Evolutionary conservation across 148 eudicot genomes (phyloP), one percentile per base, ranked within the genome.

Genomic region (Cornus suecica): DNA sequence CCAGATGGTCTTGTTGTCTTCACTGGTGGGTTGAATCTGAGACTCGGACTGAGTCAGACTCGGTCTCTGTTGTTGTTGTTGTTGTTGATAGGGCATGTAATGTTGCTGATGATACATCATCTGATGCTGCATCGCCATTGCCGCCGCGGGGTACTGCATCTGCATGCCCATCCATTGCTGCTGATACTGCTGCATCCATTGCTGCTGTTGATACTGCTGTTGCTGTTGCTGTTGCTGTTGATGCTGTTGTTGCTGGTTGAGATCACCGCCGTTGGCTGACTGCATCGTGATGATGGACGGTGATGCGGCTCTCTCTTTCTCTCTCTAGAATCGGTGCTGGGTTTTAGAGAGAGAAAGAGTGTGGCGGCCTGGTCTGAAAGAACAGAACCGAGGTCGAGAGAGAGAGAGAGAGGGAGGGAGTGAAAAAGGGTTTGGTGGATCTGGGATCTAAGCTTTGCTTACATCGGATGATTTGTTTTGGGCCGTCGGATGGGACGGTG

Each of bases 1-100:
- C 92, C 92, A 89, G 77, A 89, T 76, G 72, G 92, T 89, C 27
- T 77, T 73, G 58, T 83, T 83, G 69, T 89, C 92, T 22, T 86
- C 90, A 14, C 72, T 74, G 0, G 83, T 26, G 31, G 65, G 68
- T 65, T 82, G 88, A 74, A 78, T 73, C 54, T 24, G 64, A 28
- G 29, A 27, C 8, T 75, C 68, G 27, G 24, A 66, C 27, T 77
- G 72, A 68, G 74, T 80, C 15, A 5, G 72, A 63, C 74, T 73
- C 30, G 54, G 75, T 32, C 60, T 69, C 29, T 65, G 76, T 1
- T 77, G 81, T 10, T 69, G 42, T 37, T 24, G 31, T 41, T 69
- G 73, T 10, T 48, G 82, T n/a, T 79, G 77, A 42, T 77, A 77
- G 30, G 82, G 83, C 67, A 88, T 75, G 73, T 88, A 92, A 25